Evolutionary conservation across 768 basidiomycete genomes (phyloP).

Genomic region (Tricholoma flavovirens): DNA sequence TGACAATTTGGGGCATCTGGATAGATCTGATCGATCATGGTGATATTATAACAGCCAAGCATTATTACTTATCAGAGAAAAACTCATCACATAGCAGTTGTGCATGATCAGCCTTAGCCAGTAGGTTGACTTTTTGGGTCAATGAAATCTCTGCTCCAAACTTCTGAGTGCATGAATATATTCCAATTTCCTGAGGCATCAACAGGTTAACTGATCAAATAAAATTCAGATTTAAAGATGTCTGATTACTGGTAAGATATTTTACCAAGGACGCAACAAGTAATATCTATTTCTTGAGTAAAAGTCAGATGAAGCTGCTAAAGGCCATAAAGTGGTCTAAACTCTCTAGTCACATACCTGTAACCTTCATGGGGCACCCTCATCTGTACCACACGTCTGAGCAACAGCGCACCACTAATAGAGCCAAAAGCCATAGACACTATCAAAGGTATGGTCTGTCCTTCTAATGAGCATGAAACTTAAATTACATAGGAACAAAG

Average conservation of each 20-base stretch:
- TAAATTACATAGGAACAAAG: background rate
- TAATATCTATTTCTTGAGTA: slow-evolving; percentile 8
- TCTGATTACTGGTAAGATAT: background rate
- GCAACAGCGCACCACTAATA: slow-evolving; percentile 12
- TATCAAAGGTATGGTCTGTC: slow-evolving; percentile 13
- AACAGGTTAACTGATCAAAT: background rate
- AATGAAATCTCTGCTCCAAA: background rate
- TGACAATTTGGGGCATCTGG: too few relatives aligned
- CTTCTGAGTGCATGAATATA: background rate
- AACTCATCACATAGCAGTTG: background rate
- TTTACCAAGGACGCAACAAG: background rate
- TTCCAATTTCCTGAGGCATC: background rate
- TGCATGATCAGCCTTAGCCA: background rate
- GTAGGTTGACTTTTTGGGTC: background rate
- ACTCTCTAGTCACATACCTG: background rate
- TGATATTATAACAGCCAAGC: too few relatives aligned
- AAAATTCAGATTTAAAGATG: background rate
- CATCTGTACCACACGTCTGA: slow-evolving; percentile 12
- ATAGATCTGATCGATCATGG: too few relatives aligned
- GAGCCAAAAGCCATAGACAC: slow-evolving; percentile 13
- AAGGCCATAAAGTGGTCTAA: background rate
- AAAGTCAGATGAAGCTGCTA: slow-evolving; percentile 11
- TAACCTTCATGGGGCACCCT: slow-evolving; percentile 12
- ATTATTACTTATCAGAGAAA: too few relatives aligned
- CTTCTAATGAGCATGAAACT: background rate